These are phyloP conservation scores for Aaosphaeria arxii DNA, from an alignment of 2,329 filamentous ascomycete species.

Conservation along the genomic window DNA sequence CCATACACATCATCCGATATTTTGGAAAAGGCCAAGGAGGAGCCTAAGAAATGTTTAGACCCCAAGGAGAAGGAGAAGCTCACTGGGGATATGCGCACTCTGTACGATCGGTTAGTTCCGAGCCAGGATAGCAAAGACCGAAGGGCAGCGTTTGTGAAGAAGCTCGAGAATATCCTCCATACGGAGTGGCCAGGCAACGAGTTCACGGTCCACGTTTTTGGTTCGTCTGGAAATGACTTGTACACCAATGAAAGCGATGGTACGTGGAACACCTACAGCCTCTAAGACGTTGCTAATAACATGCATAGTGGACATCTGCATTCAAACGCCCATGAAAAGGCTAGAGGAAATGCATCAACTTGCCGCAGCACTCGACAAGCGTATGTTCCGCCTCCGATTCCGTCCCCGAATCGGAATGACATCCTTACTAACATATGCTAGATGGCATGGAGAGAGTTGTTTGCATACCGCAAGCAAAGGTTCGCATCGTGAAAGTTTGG, in stretches of 20 bases:
- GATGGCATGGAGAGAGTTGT: conserved; percentile 97
- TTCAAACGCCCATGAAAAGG: conserved; percentile 85
- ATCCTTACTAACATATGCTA: conserved; percentile 43
- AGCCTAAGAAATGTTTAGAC: conserved; percentile 56
- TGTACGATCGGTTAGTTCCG: conserved; percentile 83
- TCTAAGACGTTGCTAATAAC: too few relatives aligned
- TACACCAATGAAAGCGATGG: conserved; percentile 96
- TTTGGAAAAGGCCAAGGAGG: conserved; percentile 66
- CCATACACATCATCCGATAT: conserved; percentile 88
- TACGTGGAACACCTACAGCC: conserved; percentile 43
- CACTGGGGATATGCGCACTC: conserved; percentile 75
- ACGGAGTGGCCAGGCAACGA: conserved; percentile 87
- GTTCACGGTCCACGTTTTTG: conserved; percentile 90
- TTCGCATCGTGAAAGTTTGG: conserved; percentile 98
- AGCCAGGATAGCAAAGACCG: conserved; percentile 75
- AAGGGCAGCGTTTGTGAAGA: conserved; percentile 73
- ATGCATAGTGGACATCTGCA: conserved; percentile 87
- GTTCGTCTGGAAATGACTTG: conserved; percentile 93
- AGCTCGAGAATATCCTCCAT: conserved; percentile 84
- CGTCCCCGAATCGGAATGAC: not conserved
- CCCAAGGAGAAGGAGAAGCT: conserved; percentile 51
- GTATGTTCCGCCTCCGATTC: conserved; percentile 54
- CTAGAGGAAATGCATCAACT: conserved; percentile 88
- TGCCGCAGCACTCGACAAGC: conserved; percentile 77
- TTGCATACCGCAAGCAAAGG: conserved; percentile 91